Conservation (phyloP, 805 yeast genomes). For the Yamadazyma nakazawae region DNA sequence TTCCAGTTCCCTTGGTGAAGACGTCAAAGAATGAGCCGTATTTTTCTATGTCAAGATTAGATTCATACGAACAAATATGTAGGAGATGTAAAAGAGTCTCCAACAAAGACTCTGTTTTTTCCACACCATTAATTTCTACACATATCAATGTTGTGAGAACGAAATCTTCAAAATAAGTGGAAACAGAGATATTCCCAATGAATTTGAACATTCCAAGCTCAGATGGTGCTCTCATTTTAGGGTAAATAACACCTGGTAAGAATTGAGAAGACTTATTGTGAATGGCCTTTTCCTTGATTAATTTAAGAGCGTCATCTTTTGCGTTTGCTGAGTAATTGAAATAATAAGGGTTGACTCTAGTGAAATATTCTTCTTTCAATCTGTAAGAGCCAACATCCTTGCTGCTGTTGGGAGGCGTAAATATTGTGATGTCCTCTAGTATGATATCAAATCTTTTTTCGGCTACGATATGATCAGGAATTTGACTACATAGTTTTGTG, state of each 20-base stretch:
- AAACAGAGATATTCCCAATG: constrained; percentile 51
- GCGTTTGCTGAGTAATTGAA: constrained; percentile 73
- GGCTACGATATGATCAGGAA: constrained; percentile 73
- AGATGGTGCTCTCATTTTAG: constrained; percentile 37
- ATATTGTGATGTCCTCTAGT: constrained; percentile 31
- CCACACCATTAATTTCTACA: constrained; percentile 29
- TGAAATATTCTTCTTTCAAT: constrained; percentile 34
- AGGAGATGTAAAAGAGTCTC: constrained; percentile 63
- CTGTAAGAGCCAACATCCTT: constrained; percentile 37
- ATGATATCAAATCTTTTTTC: constrained; percentile 69
- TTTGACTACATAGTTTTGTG: constrained; percentile 60
- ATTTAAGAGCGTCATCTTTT: constrained; percentile 76
- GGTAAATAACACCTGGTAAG: constrained; percentile 52
- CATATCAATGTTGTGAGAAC: constrained; percentile 48
- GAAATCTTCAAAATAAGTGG: constrained; percentile 52
- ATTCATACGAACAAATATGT: constrained; percentile 50
- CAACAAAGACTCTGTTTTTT: constrained; percentile 53
- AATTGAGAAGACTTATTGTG: constrained; percentile 28
- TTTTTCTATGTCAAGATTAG: constrained; percentile 23
- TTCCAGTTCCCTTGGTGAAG: constrained; percentile 28
- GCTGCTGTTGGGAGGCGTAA: constrained; percentile 29
- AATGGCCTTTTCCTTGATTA: constrained; percentile 51
- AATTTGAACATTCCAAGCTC: constrained; percentile 38
- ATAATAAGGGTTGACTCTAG: constrained; percentile 60
- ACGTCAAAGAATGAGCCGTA: constrained; percentile 30